These are phyloP conservation scores for Talaromyces sp. DNA, from an alignment of 2,329 filamentous ascomycete species.

Conservation along the genomic window DNA sequence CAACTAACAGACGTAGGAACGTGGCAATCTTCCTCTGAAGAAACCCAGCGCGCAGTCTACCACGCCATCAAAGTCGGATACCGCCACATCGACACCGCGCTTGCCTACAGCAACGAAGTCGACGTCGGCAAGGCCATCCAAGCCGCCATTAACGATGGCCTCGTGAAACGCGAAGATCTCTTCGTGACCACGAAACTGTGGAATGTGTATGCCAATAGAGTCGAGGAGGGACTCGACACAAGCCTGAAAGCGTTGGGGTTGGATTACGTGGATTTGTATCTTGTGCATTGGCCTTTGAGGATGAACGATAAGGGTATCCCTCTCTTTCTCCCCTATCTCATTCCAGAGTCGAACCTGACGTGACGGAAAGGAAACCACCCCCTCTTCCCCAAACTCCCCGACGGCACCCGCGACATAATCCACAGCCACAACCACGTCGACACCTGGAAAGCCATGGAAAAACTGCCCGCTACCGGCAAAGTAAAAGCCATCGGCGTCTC, in stretches of 20 bases:
- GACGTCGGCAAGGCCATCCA: conserved; percentile 54
- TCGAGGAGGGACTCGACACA: conserved; percentile 57
- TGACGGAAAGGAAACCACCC: conserved; percentile 32
- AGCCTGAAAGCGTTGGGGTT: conserved; percentile 61
- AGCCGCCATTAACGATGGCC: conserved; percentile 59
- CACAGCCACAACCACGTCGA: conserved; percentile 60
- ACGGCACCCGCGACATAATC: conserved; percentile 72
- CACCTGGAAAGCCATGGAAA: conserved; percentile 53
- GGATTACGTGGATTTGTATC: conserved; percentile 66
- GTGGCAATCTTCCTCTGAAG: conserved; percentile 48
- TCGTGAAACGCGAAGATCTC: conserved; percentile 61
- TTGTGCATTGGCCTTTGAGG: conserved; percentile 64
- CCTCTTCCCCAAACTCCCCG: conserved; percentile 66
- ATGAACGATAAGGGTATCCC: conserved; percentile 45
- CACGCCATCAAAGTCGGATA: conserved; percentile 51
- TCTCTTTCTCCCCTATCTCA: conserved; percentile 33
- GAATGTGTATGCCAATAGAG: conserved; percentile 62
- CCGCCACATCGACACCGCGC: conserved; percentile 53
- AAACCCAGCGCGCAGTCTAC: conserved; percentile 47
- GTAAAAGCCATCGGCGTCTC: conserved; percentile 51
- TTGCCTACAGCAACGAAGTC: conserved; percentile 28
- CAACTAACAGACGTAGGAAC: conserved; percentile 28
- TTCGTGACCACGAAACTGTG: conserved; percentile 67
- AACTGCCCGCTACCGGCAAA: conserved; percentile 40
- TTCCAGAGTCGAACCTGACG: conserved; percentile 46